Conservation (phyloP, 2,329 filamentous ascomycete genomes). For the Curvularia lunata region DNA sequence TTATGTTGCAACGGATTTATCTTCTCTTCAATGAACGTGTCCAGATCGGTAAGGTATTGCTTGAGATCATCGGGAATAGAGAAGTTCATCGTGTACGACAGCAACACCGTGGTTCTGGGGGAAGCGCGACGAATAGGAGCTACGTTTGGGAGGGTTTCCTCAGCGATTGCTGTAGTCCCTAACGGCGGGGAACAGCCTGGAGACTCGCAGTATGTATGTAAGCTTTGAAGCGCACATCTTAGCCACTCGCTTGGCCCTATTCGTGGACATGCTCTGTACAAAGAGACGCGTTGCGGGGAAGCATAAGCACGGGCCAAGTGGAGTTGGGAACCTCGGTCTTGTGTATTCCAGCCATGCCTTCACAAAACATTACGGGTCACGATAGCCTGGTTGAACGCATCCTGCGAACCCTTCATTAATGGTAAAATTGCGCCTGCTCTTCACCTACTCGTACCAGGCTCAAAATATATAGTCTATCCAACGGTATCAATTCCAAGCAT, state of each 20-base stretch:
- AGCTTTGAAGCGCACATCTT: slow-evolving; percentile 31
- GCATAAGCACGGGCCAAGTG: slow-evolving; percentile 18
- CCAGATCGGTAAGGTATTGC: slow-evolving; percentile 58
- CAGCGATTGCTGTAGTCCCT: slow-evolving; percentile 12
- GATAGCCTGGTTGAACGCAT: neutral
- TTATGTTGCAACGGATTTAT: slow-evolving; percentile 62
- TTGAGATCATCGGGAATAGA: slow-evolving; percentile 60
- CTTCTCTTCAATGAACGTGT: slow-evolving; percentile 62
- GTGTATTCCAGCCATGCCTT: neutral
- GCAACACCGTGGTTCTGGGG: slow-evolving; percentile 3
- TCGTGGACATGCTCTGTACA: slow-evolving; percentile 24
- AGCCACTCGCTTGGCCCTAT: slow-evolving; percentile 32
- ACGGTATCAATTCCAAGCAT: neutral
- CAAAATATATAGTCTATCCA: neutral
- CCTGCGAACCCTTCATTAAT: neutral
- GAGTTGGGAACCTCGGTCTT: slow-evolving; percentile 11
- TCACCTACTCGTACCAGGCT: neutral
- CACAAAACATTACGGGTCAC: neutral
- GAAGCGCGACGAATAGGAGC: neutral
- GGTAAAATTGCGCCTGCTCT: neutral
- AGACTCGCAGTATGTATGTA: slow-evolving; percentile 14
- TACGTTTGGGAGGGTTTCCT: neutral
- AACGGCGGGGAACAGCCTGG: neutral
- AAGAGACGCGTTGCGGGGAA: slow-evolving; percentile 26
- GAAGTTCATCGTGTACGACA: slow-evolving; percentile 47